Evolutionary conservation across 805 yeast genomes (phyloP), one percentile per base, ranked within the genome.

Genomic region (Candida broadrunensis): DNA sequence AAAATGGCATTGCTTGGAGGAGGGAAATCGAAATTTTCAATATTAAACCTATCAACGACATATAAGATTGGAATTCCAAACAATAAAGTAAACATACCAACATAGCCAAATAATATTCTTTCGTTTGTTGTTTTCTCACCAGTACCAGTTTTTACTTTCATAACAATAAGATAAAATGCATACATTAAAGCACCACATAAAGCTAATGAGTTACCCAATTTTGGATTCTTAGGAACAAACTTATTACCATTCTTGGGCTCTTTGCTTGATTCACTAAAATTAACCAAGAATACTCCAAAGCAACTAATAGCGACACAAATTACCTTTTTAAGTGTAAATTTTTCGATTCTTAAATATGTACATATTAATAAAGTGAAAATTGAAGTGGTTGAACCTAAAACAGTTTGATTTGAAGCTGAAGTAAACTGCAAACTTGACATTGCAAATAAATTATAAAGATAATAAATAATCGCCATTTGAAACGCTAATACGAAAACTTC

Each of bases 361-460:
- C 81, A 78, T 16, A 75, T 55, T 13, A 75, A 46, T 26, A 77
- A 56, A 0, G 81, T 74, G 51, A 75, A 77, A 3, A 75, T 62
- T 12, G 81, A 72, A 3, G 80, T 67, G 1, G 79, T 70, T 2
- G 81, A 70, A 5, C 78, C 68, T 14, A 77, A 51, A 8, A 77
- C 72, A 0, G 81, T 72, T 47, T 70, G 77, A 48, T 75, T 76
- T 16, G 81, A 71, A 0, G 80, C 78, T 9, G 77, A 67, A 0
- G 83, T 77, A 49, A 64, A 77, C 45, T 64, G 63, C 34, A 77
- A 60, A 2, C 76, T 59, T n/a, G 58, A 39, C 55, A 75, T 63
- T 3, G 62, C 72, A 42, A 65, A 58, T 8, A 64, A 48, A 41
- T 75, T 73, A 50, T 67, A 72, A 3, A 54, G 32, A 39, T 58